Conservation (phyloP, 2,329 filamentous ascomycete genomes). For the Albifimbria verrucaria region DNA sequence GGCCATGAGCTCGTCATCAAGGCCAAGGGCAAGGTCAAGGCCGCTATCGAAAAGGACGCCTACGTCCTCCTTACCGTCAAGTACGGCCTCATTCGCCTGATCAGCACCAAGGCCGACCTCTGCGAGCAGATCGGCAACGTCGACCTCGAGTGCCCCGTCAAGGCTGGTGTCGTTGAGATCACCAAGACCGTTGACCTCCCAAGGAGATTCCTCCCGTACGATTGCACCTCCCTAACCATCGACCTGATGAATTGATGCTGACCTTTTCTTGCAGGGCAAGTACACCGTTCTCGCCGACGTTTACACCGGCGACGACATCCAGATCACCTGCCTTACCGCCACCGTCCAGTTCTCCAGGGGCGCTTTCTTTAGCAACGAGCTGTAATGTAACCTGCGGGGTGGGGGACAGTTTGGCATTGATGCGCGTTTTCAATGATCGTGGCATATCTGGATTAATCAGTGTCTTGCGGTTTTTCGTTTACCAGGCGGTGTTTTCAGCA, state of each 20-base stretch:
- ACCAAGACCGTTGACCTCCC: conserved; percentile 83
- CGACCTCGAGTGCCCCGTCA: conserved; percentile 82
- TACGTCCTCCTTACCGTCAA: conserved; percentile 84
- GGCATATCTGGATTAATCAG: background rate
- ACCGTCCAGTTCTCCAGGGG: conserved; percentile 57
- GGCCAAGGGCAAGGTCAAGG: conserved; percentile 70
- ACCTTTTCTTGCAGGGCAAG: conserved; percentile 62
- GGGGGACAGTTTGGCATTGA: background rate
- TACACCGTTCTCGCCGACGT: conserved; percentile 90
- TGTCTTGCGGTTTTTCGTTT: background rate
- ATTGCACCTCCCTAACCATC: conserved; percentile 15
- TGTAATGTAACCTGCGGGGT: conserved; percentile 23
- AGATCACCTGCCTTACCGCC: conserved; percentile 85
- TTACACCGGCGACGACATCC: conserved; percentile 65
- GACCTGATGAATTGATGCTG: conserved; percentile 10
- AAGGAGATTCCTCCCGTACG: conserved; percentile 84
- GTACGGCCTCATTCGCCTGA: conserved; percentile 87
- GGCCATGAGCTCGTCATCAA: conserved; percentile 75
- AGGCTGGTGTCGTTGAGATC: conserved; percentile 71
- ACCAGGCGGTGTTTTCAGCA: background rate
- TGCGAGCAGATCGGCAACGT: conserved; percentile 89
- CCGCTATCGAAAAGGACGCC: conserved; percentile 73
- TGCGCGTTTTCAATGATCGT: background rate
- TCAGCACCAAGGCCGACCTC: conserved; percentile 76
- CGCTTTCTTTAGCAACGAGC: conserved; percentile 38